phyloP scores from a whole-genome alignment of 176 grass and related monocot genomes.

The Oryza punctata region DNA sequence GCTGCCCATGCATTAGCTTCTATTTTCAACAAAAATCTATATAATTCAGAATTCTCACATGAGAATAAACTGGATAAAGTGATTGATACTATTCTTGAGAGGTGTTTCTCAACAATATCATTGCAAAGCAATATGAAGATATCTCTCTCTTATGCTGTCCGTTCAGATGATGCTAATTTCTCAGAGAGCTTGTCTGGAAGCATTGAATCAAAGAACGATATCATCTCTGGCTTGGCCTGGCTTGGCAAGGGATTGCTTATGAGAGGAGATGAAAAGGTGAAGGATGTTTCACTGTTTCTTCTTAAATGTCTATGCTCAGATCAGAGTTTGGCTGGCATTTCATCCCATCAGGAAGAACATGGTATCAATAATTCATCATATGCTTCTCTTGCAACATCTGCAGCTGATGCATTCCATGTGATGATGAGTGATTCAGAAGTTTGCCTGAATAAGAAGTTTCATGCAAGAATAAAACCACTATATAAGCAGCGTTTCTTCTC shows the following conservation, averaged over 20 bases:
- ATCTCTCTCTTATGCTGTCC: constrained; percentile 26
- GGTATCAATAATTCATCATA: constrained; percentile 22
- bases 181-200: constrained; percentile 23
- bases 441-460: constrained; percentile 89
- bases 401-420: constrained; percentile 82
- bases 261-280: constrained; percentile 92
- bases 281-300: constrained; percentile 83
- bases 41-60: constrained; percentile 37
- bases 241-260: constrained; percentile 95
- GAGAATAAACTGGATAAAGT: constrained; percentile 64
- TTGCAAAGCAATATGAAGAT: constrained; percentile 32
- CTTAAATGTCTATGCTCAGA: constrained; percentile 64
- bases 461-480: constrained; percentile 85
- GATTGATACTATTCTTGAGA: constrained; percentile 62
- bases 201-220: constrained; percentile 40
- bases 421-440: constrained; percentile 90
- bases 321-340: constrained; percentile 23
- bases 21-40: constrained; percentile 76
- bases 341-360: constrained; percentile 33
- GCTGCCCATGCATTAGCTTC: constrained; percentile 90
- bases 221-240: constrained; percentile 72
- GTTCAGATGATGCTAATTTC: constrained; percentile 18
- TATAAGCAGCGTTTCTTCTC: constrained; percentile 99
- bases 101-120: constrained; percentile 52
- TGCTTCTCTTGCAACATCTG: constrained; percentile 54